Conservation (phyloP, 1,284 basidiomycete species). For the Sporisorium exsertum region DNA sequence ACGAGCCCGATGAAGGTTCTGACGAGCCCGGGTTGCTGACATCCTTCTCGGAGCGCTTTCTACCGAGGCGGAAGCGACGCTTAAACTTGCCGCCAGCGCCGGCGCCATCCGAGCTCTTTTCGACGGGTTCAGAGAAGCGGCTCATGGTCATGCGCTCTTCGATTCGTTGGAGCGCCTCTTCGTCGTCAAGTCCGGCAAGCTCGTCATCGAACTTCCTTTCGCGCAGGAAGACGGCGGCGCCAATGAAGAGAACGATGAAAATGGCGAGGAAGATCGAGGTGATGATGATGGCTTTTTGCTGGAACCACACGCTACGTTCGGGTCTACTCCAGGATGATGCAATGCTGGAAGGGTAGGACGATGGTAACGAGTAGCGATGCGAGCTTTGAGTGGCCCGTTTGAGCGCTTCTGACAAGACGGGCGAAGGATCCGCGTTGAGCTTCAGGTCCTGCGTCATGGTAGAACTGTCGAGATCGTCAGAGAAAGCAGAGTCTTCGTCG, state of each 20-base stretch:
- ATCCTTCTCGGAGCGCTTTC: constrained; percentile 31
- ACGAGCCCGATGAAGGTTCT: constrained; percentile 44
- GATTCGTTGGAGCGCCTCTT: constrained; percentile 44
- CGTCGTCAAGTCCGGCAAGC: constrained; percentile 46
- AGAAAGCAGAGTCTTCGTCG: constrained; percentile 24
- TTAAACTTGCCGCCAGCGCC: constrained; percentile 18
- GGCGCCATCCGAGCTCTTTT: constrained; percentile 12
- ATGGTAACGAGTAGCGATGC: constrained; percentile 47
- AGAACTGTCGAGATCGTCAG: constrained; percentile 27
- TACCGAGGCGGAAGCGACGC: constrained; percentile 23
- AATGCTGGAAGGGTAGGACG: constrained; percentile 51
- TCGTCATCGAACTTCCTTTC: constrained; percentile 60
- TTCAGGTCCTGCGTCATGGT: constrained; percentile 3
- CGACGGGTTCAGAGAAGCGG: constrained; percentile 25
- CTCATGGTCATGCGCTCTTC: constrained; percentile 50
- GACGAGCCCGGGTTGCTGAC: constrained; percentile 21
- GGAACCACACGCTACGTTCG: constrained; percentile 62
- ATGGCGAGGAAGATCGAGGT: constrained; percentile 67
- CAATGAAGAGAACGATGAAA: constrained; percentile 67
- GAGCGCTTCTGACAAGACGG: neutral
- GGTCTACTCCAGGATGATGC: constrained; percentile 56
- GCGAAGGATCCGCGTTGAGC: constrained; percentile 1
- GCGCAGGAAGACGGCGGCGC: constrained; percentile 64
- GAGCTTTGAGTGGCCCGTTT: constrained; percentile 7
- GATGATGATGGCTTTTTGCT: constrained; percentile 66